Evolutionary conservation across 2,329 filamentous ascomycete species (phyloP).

Genomic region (Plenodomus tracheiphilus): DNA sequence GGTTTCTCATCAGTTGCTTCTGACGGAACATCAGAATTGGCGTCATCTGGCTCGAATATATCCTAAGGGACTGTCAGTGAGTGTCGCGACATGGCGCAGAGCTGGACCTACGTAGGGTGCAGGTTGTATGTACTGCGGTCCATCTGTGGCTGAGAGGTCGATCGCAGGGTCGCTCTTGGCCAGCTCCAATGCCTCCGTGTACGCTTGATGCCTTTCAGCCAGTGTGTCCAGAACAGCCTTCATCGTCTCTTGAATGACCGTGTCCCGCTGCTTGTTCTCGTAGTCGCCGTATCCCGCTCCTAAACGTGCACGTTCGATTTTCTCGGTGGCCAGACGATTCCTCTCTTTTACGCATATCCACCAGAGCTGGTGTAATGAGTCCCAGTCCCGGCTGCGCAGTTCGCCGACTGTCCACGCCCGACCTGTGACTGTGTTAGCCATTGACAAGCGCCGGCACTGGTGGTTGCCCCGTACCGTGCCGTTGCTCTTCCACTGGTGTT

Average conservation of each 20-base stretch:
- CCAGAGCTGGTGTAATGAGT: conserved; percentile 90
- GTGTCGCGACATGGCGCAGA: too few species aligned
- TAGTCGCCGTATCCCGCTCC: conserved; percentile 73
- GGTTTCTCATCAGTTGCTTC: neutral
- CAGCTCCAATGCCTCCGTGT: conserved; percentile 72
- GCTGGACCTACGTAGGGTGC: conserved; percentile 26
- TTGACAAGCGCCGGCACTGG: neutral
- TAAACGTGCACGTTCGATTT: conserved; percentile 67
- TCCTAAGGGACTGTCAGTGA: conserved; percentile 20
- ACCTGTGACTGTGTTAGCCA: conserved; percentile 49
- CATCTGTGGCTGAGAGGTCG: conserved; percentile 28
- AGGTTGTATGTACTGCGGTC: conserved; percentile 27
- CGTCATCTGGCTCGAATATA: conserved; percentile 20
- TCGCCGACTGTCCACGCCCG: conserved; percentile 84
- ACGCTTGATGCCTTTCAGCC: conserved; percentile 86
- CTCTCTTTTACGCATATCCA: conserved; percentile 91
- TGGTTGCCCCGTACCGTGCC: conserved; percentile 61
- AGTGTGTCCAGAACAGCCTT: conserved; percentile 80
- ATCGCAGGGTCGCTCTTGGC: conserved; percentile 56
- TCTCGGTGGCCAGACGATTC: conserved; percentile 83
- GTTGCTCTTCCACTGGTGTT: conserved; percentile 69
- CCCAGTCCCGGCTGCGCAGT: conserved; percentile 86
- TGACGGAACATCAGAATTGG: neutral
- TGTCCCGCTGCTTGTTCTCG: conserved; percentile 67
- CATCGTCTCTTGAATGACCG: conserved; percentile 75